Base-by-base conservation (phyloP, 2,329 filamentous ascomycete species). In the Clarireedia homoeocarpa region DNA sequence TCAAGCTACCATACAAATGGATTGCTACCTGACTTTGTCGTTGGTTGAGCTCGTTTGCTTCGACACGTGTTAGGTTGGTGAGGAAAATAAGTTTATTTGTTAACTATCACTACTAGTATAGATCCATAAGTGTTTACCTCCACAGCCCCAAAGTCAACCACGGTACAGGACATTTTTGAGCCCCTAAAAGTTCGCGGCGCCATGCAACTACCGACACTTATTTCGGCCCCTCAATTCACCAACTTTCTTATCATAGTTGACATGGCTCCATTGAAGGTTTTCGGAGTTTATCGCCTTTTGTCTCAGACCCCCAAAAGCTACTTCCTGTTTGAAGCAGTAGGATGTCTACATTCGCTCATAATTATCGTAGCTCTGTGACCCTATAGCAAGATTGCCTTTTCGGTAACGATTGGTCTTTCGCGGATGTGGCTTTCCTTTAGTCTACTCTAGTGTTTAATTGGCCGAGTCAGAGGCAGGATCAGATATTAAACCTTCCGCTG, bases 251-350 rank as follows among this genome's bases (percentile, higher is more conserved):
- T 55, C 20, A 38, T 44, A 17, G 46, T 45, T 45, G 47, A 51
- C 53, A 51, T 55, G 5, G 15, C 6, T 45, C 53, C 6, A 51
- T 55, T 49, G 34, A 55, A 55, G 34, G 23, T 44, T 42, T 42
- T 45, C 53, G 27, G 53, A 45, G 20, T 51, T n/a, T 44, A 45
- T 51, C 51, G 47, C 51, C 53, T 55, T 48, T 51, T 55, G 47
- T 55, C 53, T 55, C 53, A 55, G 53, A 47, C 47, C 53, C 53
- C 30, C n/a, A 6, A 23, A 46, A 17, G n/a, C 39, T 49, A 54
- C 39, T 45, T 45, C 20, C 44, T 55, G 38, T 24, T 50, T 23
- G 40, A 24, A 27, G 34, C n/a, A 24, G 34, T 42, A 49, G 9
- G 5, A 36, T 34, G 30, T 3, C 39, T 20, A 15, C 15, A 47